Base-by-base conservation (phyloP, 2,329 filamentous ascomycete species). In the Apiospora malaysiana region DNA sequence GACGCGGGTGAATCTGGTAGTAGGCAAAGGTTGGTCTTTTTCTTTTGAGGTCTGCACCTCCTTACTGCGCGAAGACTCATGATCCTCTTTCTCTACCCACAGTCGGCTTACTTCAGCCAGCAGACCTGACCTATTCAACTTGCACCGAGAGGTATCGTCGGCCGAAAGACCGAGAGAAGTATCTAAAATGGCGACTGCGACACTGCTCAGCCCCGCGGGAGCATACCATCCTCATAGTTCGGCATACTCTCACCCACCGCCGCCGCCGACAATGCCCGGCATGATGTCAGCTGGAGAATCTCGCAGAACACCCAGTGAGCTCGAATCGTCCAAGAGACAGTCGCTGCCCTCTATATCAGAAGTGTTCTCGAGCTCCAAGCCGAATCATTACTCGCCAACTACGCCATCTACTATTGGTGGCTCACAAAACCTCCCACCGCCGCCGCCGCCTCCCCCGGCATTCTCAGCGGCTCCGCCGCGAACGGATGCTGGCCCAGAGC, bases 1-100 rank as follows among this genome's bases (percentile, higher is more conserved):
- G 79, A 80, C 77, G 73, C 77, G 76, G 79, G 78, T 77, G 78
- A 78, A 78, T 79, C 78, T 78, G 77, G 78, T 73, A 76, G 76
- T 77, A 80, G 78, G 78, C 78, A 79, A 79, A 80, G 79, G 79
- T 80, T 73, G 73, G 79, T 79, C 74, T 46, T 72, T 73, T 71
- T 73, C 70, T 70, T 71, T 70, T 73, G 70, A 56, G 69, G 27
- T 63, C 37, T 40, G 32, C 56, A 63, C 27, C 56, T 63, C 74
- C 71, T 73, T 75, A 14, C 65, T 7, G 16, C 47, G 27, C 45
- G 21, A 43, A 68, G 70, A 65, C 71, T 75, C 74, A 77, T 78
- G 72, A 78, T 77, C 72, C 71, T 73, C 70, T 70, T 72, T 72
- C 73, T 69, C 72, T 47, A 42, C 72, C 73, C 75, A 63, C 32